Conservation (phyloP, 371 early-diverging fungal species). For the Mortierella sp. region DNA sequence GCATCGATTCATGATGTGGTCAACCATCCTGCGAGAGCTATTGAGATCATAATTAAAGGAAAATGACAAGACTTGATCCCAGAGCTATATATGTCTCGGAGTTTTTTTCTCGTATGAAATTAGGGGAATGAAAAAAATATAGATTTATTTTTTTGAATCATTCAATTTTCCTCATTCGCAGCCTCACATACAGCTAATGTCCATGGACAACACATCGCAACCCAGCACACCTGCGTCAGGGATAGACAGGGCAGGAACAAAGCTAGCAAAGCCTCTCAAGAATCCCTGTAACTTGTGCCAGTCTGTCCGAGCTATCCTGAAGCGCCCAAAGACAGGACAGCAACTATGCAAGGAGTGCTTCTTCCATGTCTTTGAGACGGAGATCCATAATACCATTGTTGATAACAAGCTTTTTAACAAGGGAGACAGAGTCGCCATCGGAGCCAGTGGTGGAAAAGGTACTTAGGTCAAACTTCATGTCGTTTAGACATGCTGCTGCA, state of each 20-base stretch:
- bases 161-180: too few relatives aligned
- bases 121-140: too few relatives aligned
- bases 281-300: constrained; percentile 54
- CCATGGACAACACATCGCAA: background rate
- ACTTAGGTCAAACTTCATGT: too few relatives aligned
- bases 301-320: constrained; percentile 81
- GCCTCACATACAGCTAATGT: background rate
- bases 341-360: constrained; percentile 97
- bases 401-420: constrained; percentile 86
- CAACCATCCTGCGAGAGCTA: too few relatives aligned
- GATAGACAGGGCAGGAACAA: constrained; percentile 3
- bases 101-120: too few relatives aligned
- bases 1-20: too few relatives aligned
- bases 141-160: too few relatives aligned
- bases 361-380: constrained; percentile 94
- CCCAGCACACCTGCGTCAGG: background rate
- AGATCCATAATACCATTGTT: constrained; percentile 95
- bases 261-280: constrained; percentile 35
- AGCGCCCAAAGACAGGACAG: constrained; percentile 94
- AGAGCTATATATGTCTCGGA: too few relatives aligned
- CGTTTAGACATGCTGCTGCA: too few relatives aligned
- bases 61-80: too few relatives aligned
- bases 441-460: constrained; percentile 99
- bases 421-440: constrained; percentile 97
- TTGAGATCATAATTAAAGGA: too few relatives aligned